Base-by-base conservation (phyloP, 2,329 filamentous ascomycete species). In the Penicillium decumbens region DNA sequence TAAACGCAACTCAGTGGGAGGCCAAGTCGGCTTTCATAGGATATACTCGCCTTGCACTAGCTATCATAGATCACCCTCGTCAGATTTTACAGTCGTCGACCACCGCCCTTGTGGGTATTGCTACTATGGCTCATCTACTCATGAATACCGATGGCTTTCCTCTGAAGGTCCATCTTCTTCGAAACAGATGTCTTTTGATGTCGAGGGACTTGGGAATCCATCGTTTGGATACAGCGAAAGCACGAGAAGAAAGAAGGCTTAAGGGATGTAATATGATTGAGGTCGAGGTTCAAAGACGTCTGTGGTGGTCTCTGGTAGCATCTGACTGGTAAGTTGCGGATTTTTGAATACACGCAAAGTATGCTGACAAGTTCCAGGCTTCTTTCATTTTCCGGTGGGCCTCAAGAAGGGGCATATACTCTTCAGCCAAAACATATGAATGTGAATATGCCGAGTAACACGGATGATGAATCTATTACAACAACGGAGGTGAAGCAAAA, bases 261-360 rank as follows among this genome's bases (percentile, higher is more conserved):
- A 58, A 58, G 3, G 56, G 57, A 15, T 61, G 43, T 23, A 28
- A 58, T 25, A 40, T 53, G 33, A 53, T 63, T 5, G 56, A 64
- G 9, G 13, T 61, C 23, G 61, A 64, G 40, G 50, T 63, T 7
- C 52, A 58, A 13, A 52, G 60, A 37, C 56, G 60, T 0, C 29
- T 54, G 8, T 64, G 61, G 60, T 64, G 61, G 60, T 43, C 49
- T 13, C 57, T 62, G 57, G 54, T 62, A 4, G 53, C 59, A 18
- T 56, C 58, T n/a, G 60, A 62, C 43, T 61, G 58, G 60, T 63
- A 50, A 30, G 15, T 23, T 1, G n/a, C n/a, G 10, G 5, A 13
- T 15, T n/a, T 8, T 28, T 18, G 5, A 10, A 5, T 27, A 5
- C 3, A 1, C 15, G n/a, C 20, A 28, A 18, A 24, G 8, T 18